These are phyloP conservation scores for Fusarium sp. DNA, from an alignment of 2,329 filamentous ascomycete genomes.

Conservation along the genomic window DNA sequence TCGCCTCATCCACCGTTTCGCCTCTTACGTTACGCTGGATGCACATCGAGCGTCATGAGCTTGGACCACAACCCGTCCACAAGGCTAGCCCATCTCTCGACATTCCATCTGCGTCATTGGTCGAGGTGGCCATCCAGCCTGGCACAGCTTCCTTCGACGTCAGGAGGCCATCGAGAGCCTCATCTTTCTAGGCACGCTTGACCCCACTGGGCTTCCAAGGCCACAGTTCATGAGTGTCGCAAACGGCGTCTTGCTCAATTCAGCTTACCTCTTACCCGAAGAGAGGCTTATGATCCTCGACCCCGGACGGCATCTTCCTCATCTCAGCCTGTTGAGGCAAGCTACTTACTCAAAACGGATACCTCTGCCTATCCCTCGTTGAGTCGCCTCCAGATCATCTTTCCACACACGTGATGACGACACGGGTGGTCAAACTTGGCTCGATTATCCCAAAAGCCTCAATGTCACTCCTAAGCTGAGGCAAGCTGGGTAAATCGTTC, in stretches of 20 bases:
- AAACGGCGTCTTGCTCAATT: constrained; percentile 1
- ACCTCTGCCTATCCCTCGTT: neutral
- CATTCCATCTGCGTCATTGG: constrained; percentile 40
- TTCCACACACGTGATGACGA: constrained; percentile 41
- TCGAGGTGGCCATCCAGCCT: constrained; percentile 6
- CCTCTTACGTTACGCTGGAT: constrained; percentile 18
- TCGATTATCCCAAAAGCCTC: constrained; percentile 25
- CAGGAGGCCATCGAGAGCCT: constrained; percentile 27
- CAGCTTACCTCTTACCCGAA: constrained; percentile 20
- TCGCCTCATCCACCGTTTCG: constrained; percentile 33
- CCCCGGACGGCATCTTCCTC: constrained; percentile 4
- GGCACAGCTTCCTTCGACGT: constrained; percentile 11
- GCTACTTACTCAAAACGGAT: constrained; percentile 12
- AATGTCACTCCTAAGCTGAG: constrained; percentile 23
- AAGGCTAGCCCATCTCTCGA: constrained; percentile 27
- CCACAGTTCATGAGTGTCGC: neutral
- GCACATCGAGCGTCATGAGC: constrained; percentile 31
- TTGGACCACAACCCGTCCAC: constrained; percentile 15
- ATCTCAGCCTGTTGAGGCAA: constrained; percentile 24
- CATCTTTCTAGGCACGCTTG: constrained; percentile 5
- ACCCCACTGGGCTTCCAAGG: constrained; percentile 13
- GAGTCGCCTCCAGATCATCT: constrained; percentile 24
- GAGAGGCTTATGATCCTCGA: constrained; percentile 29
- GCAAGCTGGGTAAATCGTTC: constrained; percentile 10
- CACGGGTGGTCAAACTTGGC: constrained; percentile 24